Evolutionary conservation across 192 early-diverging fungal species (phyloP).

Genomic region (Coemansia sp.): DNA sequence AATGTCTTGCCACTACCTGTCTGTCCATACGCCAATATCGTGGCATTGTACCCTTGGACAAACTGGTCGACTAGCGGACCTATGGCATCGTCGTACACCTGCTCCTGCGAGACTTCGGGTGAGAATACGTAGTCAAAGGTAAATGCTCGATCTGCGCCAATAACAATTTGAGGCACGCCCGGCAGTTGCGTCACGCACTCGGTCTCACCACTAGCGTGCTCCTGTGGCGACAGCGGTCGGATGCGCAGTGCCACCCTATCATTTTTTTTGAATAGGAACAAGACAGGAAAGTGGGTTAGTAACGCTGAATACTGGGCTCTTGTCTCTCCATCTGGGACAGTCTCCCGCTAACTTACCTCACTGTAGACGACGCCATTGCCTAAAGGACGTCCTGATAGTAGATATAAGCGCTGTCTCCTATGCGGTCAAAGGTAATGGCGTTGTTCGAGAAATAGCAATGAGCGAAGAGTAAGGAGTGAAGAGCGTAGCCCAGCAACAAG

Average conservation of each 20-base stretch:
- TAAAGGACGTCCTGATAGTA: not conserved
- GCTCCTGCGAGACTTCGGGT: slow-evolving; percentile 64
- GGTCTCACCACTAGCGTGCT: slow-evolving; percentile 44
- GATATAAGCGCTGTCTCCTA: not conserved
- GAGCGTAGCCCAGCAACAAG: not conserved
- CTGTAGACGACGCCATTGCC: slow-evolving; percentile 41
- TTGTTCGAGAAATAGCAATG: not conserved
- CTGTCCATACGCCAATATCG: slow-evolving; percentile 86
- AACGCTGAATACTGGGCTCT: not conserved
- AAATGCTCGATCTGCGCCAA: slow-evolving; percentile 59
- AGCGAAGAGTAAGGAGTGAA: not conserved
- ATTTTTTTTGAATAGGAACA: not conserved
- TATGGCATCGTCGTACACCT: slow-evolving; percentile 64
- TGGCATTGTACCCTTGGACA: slow-evolving; percentile 87
- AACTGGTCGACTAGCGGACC: slow-evolving; percentile 61
- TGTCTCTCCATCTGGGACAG: not conserved
- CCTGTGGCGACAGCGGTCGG: slow-evolving; percentile 50
- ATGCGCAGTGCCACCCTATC: slow-evolving; percentile 56
- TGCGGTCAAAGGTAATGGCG: not conserved
- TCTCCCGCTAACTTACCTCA: slow-evolving; percentile 16
- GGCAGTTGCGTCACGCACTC: slow-evolving; percentile 56
- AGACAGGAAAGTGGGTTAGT: not conserved
- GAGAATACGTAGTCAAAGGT: slow-evolving; percentile 79
- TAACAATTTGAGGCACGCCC: slow-evolving; percentile 54
- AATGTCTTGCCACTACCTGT: slow-evolving; percentile 88